These are phyloP conservation scores for Diaporthe helianthi DNA, from an alignment of 2,329 filamentous ascomycete genomes.

Conservation along the genomic window DNA sequence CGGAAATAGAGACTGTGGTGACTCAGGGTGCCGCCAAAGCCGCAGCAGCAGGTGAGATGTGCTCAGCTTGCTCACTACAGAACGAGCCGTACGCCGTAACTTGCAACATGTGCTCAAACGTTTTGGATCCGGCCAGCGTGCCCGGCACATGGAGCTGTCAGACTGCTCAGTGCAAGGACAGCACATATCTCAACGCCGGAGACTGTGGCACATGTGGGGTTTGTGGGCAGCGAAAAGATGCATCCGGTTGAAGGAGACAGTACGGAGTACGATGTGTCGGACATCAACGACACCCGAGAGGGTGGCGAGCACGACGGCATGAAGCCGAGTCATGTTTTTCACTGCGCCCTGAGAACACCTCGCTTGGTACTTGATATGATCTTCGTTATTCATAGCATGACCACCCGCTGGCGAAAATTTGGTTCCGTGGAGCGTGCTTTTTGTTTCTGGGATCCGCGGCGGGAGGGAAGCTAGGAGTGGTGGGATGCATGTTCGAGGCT, in stretches of 20 bases:
- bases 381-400: conserved; percentile 13
- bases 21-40: neutral
- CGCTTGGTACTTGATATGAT: neutral
- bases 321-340: conserved; percentile 7
- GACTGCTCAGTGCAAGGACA: conserved; percentile 60
- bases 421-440: conserved; percentile 5
- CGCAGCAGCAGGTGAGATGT: conserved; percentile 41
- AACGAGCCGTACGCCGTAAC: conserved; percentile 63
- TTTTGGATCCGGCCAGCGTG: conserved; percentile 63
- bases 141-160: conserved; percentile 69
- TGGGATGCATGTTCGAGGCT: conserved; percentile 9
- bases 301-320: conserved; percentile 2
- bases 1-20: conserved; percentile 20
- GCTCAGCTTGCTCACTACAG: conserved; percentile 72
- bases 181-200: conserved; percentile 70
- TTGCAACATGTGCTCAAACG: conserved; percentile 75
- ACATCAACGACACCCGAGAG: conserved; percentile 13
- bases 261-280: conserved; percentile 22
- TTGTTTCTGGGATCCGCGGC: conserved; percentile 17
- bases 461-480: conserved; percentile 15
- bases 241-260: conserved; percentile 1
- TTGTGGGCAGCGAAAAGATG: conserved; percentile 59
- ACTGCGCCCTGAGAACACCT: neutral
- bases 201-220: conserved; percentile 75
- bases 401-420: conserved; percentile 5